These are phyloP conservation scores for Ascoidea rubescens DNA, from an alignment of 805 yeast genomes.

Conservation along the genomic window DNA sequence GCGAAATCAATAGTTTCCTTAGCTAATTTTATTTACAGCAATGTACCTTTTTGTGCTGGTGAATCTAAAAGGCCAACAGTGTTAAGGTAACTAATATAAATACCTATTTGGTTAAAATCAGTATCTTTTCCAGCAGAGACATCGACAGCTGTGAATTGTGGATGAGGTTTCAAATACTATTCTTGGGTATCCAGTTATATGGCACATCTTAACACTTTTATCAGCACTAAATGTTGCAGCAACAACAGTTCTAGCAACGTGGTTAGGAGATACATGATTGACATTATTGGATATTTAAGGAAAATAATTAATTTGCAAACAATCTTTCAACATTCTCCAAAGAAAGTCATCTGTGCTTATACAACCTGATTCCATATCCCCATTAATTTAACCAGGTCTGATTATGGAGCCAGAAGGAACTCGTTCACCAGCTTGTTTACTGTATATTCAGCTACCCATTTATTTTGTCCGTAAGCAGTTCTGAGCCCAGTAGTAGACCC, in stretches of 20 bases:
- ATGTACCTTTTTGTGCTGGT: constrained; percentile 32
- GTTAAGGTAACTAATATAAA: constrained; percentile 68
- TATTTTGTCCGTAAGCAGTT: constrained; percentile 93
- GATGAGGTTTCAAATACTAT: constrained; percentile 56
- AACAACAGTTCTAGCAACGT: constrained; percentile 83
- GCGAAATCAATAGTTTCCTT: constrained; percentile 44
- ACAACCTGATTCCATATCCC: constrained; percentile 71
- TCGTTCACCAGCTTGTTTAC: constrained; percentile 74
- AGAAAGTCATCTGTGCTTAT: constrained; percentile 95
- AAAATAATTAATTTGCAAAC: constrained; percentile 70
- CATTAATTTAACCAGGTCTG: constrained; percentile 94
- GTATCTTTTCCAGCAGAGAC: constrained; percentile 63
- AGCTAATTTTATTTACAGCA: constrained; percentile 42
- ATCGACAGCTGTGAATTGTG: constrained; percentile 49
- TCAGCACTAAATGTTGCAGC: constrained; percentile 78
- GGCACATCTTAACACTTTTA: constrained; percentile 56
- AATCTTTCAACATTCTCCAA: constrained; percentile 87
- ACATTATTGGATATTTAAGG: constrained; percentile 83
- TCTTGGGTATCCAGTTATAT: constrained; percentile 97
- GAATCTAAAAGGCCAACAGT: constrained; percentile 67
- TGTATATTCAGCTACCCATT: constrained; percentile 93
- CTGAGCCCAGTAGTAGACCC: constrained; percentile 78
- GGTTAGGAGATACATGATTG: constrained; percentile 97
- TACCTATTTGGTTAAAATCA: constrained; percentile 48
- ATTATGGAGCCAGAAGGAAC: constrained; percentile 84